Percentiles rank a stretch among this genome's conserved stretches.
Conservation (phyloP, 768 basidiomycete genomes). For the Mycena chlorophos region DNA sequence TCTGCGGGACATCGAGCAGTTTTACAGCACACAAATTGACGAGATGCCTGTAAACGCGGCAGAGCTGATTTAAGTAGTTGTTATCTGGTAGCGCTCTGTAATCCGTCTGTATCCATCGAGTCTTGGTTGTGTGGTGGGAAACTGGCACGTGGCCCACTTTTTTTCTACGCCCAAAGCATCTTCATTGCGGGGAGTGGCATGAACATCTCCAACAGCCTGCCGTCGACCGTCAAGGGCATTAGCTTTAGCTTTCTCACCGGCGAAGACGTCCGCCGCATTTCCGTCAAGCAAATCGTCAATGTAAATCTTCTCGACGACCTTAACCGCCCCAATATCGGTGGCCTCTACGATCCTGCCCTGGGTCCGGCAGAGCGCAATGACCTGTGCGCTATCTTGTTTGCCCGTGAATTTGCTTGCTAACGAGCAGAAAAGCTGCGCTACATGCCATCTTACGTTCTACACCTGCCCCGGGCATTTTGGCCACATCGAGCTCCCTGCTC, state of each 20-base stretch:
- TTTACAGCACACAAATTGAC: slow-evolving; percentile 95
- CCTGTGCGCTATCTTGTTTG: slow-evolving; percentile 60
- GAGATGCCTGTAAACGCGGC: slow-evolving; percentile 99
- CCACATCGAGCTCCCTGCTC: slow-evolving; percentile 93
- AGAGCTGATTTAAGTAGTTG: slow-evolving; percentile 77
- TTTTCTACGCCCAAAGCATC: neutral
- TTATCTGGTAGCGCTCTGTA: slow-evolving; percentile 20
- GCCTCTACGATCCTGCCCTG: slow-evolving; percentile 92
- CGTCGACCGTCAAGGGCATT: slow-evolving; percentile 79
- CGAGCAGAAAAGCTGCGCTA: slow-evolving; percentile 74
- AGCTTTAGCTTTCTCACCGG: slow-evolving; percentile 92
- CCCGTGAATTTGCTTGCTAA: slow-evolving; percentile 17
- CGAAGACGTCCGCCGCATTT: slow-evolving; percentile 87
- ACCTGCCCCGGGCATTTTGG: slow-evolving; percentile 98
- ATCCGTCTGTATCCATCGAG: slow-evolving; percentile 14
- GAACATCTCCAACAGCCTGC: slow-evolving; percentile 89
- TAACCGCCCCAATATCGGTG: slow-evolving; percentile 87
- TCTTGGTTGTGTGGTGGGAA: slow-evolving; percentile 17
- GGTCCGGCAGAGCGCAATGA: slow-evolving; percentile 88
- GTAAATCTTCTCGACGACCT: slow-evolving; percentile 91
- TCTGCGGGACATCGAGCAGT: slow-evolving; percentile 96
- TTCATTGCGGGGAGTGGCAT: slow-evolving; percentile 39
- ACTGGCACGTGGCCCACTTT: neutral
- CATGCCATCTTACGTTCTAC: slow-evolving; percentile 90
- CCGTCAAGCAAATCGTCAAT: slow-evolving; percentile 97